Conservation (phyloP, 2,329 filamentous ascomycete genomes). For the Xylaria hypoxylon region DNA sequence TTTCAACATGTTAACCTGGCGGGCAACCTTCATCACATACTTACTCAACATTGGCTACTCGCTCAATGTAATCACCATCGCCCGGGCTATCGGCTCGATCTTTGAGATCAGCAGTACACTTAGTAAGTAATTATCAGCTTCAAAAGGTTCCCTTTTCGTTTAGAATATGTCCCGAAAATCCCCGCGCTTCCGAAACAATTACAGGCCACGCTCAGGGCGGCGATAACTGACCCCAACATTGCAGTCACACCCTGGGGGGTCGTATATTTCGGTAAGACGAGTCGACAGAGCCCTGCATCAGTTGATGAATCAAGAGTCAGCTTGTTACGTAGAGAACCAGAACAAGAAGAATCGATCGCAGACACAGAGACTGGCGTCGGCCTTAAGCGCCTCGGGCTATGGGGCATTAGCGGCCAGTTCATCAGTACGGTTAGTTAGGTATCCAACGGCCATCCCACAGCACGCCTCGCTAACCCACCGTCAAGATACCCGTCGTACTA, state of each 20-base stretch:
- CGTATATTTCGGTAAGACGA: constrained; percentile 51
- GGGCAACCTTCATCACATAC: constrained; percentile 67
- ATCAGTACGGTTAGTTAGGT: constrained; percentile 52
- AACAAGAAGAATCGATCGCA: constrained; percentile 29
- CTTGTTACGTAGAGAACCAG: constrained; percentile 18
- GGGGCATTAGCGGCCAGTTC: constrained; percentile 57
- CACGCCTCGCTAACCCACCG: constrained; percentile 1
- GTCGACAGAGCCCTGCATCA: constrained; percentile 37
- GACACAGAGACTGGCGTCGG: constrained; percentile 48
- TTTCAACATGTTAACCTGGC: constrained; percentile 66
- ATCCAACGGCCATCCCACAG: not conserved
- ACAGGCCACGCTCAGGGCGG: too few relatives aligned
- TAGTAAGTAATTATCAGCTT: constrained; percentile 28
- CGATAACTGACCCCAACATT: not conserved
- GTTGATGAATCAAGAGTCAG: constrained; percentile 43
- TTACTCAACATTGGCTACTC: constrained; percentile 62
- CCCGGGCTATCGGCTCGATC: constrained; percentile 59
- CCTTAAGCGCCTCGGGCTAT: constrained; percentile 55
- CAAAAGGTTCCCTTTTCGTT: not conserved
- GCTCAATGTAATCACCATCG: constrained; percentile 59
- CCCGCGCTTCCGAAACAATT: not conserved
- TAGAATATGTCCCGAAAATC: too few relatives aligned
- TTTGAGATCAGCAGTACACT: constrained; percentile 67
- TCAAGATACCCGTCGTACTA: constrained; percentile 54
- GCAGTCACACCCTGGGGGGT: constrained; percentile 61